phyloP scores from a whole-genome alignment of 441 rosid species.

The Jatropha podagrica region DNA sequence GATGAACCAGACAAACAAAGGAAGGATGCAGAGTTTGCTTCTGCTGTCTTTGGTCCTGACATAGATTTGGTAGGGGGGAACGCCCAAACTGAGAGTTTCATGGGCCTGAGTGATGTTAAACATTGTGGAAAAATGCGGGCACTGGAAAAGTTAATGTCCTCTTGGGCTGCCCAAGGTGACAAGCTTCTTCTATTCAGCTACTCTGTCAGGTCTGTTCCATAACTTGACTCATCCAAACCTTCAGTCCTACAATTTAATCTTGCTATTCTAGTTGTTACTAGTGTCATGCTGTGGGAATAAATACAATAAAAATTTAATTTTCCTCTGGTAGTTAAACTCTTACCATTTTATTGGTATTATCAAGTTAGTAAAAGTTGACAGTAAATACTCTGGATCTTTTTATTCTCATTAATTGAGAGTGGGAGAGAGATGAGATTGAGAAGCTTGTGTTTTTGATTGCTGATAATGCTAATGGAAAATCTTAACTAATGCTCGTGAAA shows the following conservation, averaged over 20 bases:
- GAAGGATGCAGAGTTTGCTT: conserved; percentile 85
- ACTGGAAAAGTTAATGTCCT: conserved; percentile 74
- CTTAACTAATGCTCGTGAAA: background rate
- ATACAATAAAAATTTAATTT: background rate
- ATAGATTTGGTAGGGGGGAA: conserved; percentile 77
- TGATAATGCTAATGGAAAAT: background rate
- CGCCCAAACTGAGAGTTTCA: conserved; percentile 69
- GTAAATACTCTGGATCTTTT: background rate
- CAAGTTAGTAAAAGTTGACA: background rate
- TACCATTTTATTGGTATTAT: background rate
- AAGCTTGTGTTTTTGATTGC: background rate
- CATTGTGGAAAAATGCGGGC: conserved; percentile 97
- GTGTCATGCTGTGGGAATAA: background rate
- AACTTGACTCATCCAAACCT: conserved; percentile 1
- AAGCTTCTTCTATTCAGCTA: conserved; percentile 91
- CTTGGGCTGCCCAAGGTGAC: conserved; percentile 86
- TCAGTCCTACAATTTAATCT: background rate
- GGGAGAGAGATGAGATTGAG: background rate
- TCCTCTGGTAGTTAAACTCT: background rate
- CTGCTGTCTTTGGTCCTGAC: conserved; percentile 80
- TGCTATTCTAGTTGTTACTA: background rate
- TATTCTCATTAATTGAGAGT: background rate
- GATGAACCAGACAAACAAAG: conserved; percentile 87
- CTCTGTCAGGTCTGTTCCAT: conserved; percentile 70
- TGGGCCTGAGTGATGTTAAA: conserved; percentile 77